These are phyloP conservation scores for Talaromyces nanjingensis DNA, from an alignment of 495 filamentous ascomycete species.

Conservation along the genomic window DNA sequence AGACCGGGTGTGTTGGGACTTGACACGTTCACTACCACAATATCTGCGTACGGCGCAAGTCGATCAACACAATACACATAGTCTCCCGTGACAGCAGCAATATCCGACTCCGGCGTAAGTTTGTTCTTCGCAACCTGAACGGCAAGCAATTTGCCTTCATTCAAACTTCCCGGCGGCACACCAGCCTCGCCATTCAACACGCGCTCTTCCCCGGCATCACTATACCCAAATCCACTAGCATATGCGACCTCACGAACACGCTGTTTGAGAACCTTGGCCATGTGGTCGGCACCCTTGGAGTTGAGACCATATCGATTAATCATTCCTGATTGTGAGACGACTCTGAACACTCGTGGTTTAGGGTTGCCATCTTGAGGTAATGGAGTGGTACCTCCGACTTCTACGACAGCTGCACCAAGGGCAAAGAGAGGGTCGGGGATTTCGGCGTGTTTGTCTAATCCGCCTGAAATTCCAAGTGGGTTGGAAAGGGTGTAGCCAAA, in stretches of 20 bases:
- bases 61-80: conserved; percentile 80
- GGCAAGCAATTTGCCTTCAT: conserved; percentile 65
- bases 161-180: conserved; percentile 66
- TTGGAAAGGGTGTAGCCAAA: conserved; percentile 75
- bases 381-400: conserved; percentile 87
- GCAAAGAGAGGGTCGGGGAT: conserved; percentile 76
- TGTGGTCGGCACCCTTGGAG: conserved; percentile 77
- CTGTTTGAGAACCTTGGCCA: conserved; percentile 72
- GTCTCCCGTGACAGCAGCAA: conserved; percentile 74
- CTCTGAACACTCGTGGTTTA: conserved; percentile 77
- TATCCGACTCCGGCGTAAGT: conserved; percentile 71
- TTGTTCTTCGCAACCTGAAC: conserved; percentile 99
- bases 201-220: conserved; percentile 55
- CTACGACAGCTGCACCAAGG: conserved; percentile 74
- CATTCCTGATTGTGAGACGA: conserved; percentile 72
- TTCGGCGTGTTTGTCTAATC: conserved; percentile 89
- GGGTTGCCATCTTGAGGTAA: conserved; percentile 80
- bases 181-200: conserved; percentile 65
- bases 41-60: conserved; percentile 80
- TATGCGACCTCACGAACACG: conserved; percentile 72
- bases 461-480: conserved; percentile 86
- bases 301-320: conserved; percentile 97
- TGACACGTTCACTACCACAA: conserved; percentile 93
- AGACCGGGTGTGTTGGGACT: conserved; percentile 93
- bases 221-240: conserved; percentile 54